Conservation (phyloP, 129 eudicot genomes). For the Flaveria bidentis region DNA sequence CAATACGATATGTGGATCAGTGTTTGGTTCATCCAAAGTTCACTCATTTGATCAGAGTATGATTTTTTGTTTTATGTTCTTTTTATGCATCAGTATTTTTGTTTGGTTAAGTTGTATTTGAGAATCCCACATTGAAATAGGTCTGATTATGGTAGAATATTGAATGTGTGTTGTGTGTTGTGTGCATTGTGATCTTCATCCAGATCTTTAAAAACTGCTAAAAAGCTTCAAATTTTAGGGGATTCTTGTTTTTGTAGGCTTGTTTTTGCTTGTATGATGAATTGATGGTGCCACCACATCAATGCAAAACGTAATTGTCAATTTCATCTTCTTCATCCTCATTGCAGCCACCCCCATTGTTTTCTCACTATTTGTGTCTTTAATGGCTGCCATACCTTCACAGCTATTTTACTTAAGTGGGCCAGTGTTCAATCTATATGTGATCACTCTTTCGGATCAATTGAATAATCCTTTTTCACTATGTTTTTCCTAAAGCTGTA, state of each 20-base stretch:
- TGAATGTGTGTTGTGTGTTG: neutral
- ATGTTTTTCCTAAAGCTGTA: neutral
- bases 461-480: conserved; percentile 13
- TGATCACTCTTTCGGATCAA: conserved; percentile 28
- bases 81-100: too few relatives aligned
- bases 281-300: too few relatives aligned
- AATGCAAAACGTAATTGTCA: too few relatives aligned
- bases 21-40: too few relatives aligned
- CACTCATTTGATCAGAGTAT: too few relatives aligned
- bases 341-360: conserved; percentile 28
- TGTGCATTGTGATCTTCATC: conserved; percentile 13
- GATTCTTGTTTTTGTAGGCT: neutral
- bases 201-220: conserved; percentile 13
- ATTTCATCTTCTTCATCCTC: conserved; percentile 17
- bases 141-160: neutral
- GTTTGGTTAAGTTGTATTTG: too few relatives aligned
- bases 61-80: neutral
- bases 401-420: conserved; percentile 32
- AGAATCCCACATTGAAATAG: neutral
- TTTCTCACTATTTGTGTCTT: conserved; percentile 6
- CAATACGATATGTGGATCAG: too few relatives aligned
- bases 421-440: conserved; percentile 9
- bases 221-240: conserved; percentile 22
- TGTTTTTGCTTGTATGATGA: neutral
- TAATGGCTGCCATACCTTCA: conserved; percentile 31